Conservation (phyloP, 768 basidiomycete genomes). For the Pulveroboletus sp. region DNA sequence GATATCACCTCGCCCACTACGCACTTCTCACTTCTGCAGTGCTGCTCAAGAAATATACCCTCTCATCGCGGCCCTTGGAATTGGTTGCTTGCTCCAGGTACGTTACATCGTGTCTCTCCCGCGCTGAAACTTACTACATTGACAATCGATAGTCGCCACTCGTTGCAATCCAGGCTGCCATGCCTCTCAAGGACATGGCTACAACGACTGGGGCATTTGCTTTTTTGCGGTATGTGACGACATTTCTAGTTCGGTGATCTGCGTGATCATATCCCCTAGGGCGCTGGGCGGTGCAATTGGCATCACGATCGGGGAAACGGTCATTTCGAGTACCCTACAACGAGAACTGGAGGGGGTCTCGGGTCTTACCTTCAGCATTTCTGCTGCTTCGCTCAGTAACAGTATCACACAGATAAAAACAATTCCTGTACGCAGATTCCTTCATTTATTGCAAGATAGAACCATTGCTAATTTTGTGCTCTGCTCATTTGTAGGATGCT, state of each 20-base stretch:
- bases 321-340: conserved; percentile 54
- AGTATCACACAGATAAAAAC: conserved; percentile 43
- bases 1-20: neutral
- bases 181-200: conserved; percentile 46
- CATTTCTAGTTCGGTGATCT: neutral
- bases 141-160: conserved; percentile 27
- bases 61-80: conserved; percentile 32
- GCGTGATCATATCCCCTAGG: conserved; percentile 33
- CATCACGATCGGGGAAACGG: conserved; percentile 69
- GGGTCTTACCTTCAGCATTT: conserved; percentile 36
- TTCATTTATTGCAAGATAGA: neutral
- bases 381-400: conserved; percentile 43
- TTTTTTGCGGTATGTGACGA: conserved; percentile 28
- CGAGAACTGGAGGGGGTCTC: conserved; percentile 13
- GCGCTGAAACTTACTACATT: neutral
- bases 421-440: conserved; percentile 24
- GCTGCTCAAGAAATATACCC: conserved; percentile 32
- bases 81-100: conserved; percentile 36
- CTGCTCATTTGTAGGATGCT: conserved; percentile 21
- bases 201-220: conserved; percentile 37
- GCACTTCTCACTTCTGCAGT: conserved; percentile 15
- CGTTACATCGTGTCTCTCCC: neutral
- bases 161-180: conserved; percentile 40
- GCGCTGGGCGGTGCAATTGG: conserved; percentile 73
- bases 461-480: no score